Percentiles rank a stretch among this genome's conserved stretches.
Conservation (phyloP, 1,284 basidiomycete species). For the Malassezia sp. region DNA sequence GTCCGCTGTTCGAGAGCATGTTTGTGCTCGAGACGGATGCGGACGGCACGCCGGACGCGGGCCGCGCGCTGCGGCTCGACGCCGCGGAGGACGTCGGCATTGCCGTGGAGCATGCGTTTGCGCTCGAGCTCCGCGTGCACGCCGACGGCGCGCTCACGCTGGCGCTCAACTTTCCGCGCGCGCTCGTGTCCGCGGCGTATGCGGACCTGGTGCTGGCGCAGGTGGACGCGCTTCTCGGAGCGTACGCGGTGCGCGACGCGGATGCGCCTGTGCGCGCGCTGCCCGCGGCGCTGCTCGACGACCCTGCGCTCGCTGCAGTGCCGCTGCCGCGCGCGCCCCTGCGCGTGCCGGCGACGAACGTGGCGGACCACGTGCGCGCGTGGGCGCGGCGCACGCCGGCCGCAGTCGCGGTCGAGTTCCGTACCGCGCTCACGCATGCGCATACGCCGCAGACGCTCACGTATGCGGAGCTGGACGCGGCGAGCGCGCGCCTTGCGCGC, state of each 20-base stretch:
- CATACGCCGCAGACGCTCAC: constrained; percentile 6
- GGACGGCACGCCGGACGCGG: constrained; percentile 9
- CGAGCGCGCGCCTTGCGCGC: constrained; percentile 17
- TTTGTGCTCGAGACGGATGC: constrained; percentile 39
- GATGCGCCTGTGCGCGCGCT: neutral
- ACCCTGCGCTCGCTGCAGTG: neutral
- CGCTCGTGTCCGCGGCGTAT: constrained; percentile 18
- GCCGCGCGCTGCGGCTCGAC: constrained; percentile 12
- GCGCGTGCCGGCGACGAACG: neutral
- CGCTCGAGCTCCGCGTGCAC: constrained; percentile 29
- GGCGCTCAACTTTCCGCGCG: constrained; percentile 23
- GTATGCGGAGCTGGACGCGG: constrained; percentile 23
- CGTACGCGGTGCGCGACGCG: neutral
- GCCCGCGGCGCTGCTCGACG: neutral
- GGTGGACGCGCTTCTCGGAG: constrained; percentile 20
- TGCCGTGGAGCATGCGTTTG: constrained; percentile 35
- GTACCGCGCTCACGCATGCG: constrained; percentile 13
- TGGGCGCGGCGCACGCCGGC: constrained; percentile 1
- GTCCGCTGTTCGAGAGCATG: constrained; percentile 38
- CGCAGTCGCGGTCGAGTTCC: constrained; percentile 20
- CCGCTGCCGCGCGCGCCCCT: neutral
- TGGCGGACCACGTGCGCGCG: neutral
- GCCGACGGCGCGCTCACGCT: constrained; percentile 20
- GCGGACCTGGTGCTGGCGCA: constrained; percentile 25
- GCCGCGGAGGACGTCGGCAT: constrained; percentile 26